Evolutionary conservation across 2,329 filamentous ascomycete species (phyloP).

Genomic region (Ascosphaera apis): DNA sequence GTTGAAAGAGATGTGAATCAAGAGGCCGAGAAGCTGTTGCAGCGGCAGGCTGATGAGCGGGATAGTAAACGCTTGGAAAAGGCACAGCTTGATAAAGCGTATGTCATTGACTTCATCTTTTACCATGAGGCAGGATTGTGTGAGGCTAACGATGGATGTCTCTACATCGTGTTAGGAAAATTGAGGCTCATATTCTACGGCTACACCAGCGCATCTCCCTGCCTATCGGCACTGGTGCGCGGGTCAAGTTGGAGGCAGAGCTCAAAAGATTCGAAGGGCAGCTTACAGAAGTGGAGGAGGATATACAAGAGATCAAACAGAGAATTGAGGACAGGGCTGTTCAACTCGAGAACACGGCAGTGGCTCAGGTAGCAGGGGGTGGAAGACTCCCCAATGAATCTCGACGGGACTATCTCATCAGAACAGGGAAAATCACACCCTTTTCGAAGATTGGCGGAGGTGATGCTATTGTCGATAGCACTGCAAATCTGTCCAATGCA

Average conservation of each 20-base stretch:
- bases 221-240: conserved; percentile 28
- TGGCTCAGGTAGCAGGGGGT: conserved; percentile 20
- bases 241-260: conserved; percentile 27
- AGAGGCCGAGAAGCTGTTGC: conserved; percentile 34
- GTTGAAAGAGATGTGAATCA: conserved; percentile 59
- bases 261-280: conserved; percentile 42
- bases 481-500: conserved; percentile 51
- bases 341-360: conserved; percentile 22
- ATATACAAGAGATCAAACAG: conserved; percentile 56
- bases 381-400: conserved; percentile 53
- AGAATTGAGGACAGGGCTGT: conserved; percentile 57
- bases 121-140: not conserved
- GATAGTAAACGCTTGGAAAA: conserved; percentile 40
- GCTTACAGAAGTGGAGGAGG: conserved; percentile 40
- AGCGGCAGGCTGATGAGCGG: conserved; percentile 38
- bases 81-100: conserved; percentile 26
- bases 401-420: conserved; percentile 70
- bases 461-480: conserved; percentile 28
- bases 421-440: conserved; percentile 92
- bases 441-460: conserved; percentile 50
- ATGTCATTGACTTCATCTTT: conserved; percentile 4
- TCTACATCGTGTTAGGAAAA: conserved; percentile 21
- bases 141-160: too few relatives aligned
- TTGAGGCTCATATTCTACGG: conserved; percentile 41
- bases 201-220: conserved; percentile 33